Evolutionary conservation across 345 rosid species (phyloP).

Genomic region (Bruguiera sexangula): DNA sequence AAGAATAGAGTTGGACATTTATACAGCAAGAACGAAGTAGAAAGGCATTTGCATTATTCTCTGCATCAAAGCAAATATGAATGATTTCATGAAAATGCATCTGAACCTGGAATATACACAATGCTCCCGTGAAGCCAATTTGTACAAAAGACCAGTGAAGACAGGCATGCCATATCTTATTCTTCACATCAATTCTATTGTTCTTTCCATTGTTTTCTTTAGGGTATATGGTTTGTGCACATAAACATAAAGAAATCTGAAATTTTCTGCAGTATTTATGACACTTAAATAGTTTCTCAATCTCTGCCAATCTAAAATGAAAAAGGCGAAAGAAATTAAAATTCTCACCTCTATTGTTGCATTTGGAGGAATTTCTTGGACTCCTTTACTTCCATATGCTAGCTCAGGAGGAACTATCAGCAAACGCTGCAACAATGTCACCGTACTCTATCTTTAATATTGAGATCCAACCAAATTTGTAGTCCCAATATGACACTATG

Average conservation of each 20-base stretch:
- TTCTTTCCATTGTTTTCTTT: no score
- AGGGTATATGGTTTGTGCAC: no score
- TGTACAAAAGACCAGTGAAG: no score
- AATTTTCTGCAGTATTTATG: neutral
- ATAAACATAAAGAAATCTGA: no score
- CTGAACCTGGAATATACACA: no score
- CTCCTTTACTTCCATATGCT: conserved; percentile 94
- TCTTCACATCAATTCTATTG: no score
- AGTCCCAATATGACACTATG: neutral
- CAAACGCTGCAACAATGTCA: conserved; percentile 47
- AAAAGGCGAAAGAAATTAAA: neutral
- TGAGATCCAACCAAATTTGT: neutral
- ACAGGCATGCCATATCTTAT: no score
- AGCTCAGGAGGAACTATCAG: conserved; percentile 87
- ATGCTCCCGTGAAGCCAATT: no score
- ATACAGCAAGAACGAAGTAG: neutral
- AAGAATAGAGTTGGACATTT: neutral
- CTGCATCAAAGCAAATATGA: no score
- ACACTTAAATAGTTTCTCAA: neutral
- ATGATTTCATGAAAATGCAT: no score
- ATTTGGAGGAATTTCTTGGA: conserved; percentile 95
- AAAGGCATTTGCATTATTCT: neutral
- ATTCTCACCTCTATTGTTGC: conserved; percentile 85
- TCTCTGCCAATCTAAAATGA: neutral
- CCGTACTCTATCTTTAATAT: neutral